phyloP scores from a whole-genome alignment of 164 flowering plant species.

The Euptelea pleiosperma region DNA sequence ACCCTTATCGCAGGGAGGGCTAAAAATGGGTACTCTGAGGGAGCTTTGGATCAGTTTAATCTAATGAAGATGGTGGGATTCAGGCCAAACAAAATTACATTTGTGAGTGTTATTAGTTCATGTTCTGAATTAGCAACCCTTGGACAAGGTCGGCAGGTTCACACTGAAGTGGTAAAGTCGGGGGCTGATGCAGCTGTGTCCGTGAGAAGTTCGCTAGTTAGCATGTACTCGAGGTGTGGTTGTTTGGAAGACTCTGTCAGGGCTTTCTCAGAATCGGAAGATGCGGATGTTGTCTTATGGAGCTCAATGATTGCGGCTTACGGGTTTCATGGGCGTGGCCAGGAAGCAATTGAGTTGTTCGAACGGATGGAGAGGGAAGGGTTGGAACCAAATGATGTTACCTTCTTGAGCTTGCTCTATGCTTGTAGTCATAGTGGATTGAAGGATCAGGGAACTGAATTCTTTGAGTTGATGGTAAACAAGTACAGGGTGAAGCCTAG shows the following conservation, averaged over 20 bases:
- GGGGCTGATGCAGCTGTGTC: conserved; percentile 39
- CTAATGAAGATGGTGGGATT: conserved; percentile 56
- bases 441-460: conserved; percentile 47
- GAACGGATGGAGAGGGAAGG: conserved; percentile 45
- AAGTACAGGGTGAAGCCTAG: conserved; percentile 49
- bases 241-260: conserved; percentile 63
- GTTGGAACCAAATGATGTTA: conserved; percentile 56
- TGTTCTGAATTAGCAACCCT: conserved; percentile 72
- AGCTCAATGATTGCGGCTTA: conserved; percentile 76
- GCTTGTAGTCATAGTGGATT: conserved; percentile 78
- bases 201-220: conserved; percentile 55
- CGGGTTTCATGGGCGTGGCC: conserved; percentile 73
- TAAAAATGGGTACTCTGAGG: conserved; percentile 55
- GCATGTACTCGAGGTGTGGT: conserved; percentile 79
- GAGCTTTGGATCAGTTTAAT: conserved; percentile 50
- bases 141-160: conserved; percentile 77
- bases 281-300: conserved; percentile 55
- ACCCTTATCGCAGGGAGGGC: conserved; percentile 69
- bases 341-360: conserved; percentile 50
- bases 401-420: conserved; percentile 67
- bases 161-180: conserved; percentile 52
- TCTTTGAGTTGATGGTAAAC: conserved; percentile 46
- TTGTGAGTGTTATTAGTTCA: conserved; percentile 64
- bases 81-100: conserved; percentile 66
- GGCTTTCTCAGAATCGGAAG: conserved; percentile 37